Percentiles rank a stretch among this genome's conserved stretches.
Conservation (phyloP, 2,329 filamentous ascomycete species). For the Thelonectria blattea region DNA sequence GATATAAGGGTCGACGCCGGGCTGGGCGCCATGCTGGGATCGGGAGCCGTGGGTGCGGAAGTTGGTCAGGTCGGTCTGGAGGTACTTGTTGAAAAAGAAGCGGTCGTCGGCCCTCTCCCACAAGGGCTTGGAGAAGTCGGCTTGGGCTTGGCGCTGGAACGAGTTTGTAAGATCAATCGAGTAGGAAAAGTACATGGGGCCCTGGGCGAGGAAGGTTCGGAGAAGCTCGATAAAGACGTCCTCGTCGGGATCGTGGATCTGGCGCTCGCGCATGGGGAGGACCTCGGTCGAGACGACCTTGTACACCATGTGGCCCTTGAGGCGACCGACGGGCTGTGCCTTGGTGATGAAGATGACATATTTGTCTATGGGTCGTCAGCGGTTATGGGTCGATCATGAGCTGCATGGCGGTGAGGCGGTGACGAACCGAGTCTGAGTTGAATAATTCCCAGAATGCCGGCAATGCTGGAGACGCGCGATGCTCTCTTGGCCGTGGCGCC, state of each 20-base stretch:
- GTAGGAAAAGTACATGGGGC: slow-evolving; percentile 98
- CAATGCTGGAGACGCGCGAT: slow-evolving; percentile 83
- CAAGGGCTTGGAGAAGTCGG: slow-evolving; percentile 73
- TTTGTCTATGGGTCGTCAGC: slow-evolving; percentile 66
- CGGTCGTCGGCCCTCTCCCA: slow-evolving; percentile 95
- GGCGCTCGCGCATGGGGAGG: slow-evolving; percentile 88
- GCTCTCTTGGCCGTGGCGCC: slow-evolving; percentile 75
- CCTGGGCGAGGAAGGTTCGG: slow-evolving; percentile 79
- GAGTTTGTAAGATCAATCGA: slow-evolving; percentile 95
- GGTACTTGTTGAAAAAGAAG: slow-evolving; percentile 98
- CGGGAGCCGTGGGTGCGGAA: slow-evolving; percentile 72
- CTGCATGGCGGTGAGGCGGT: slow-evolving; percentile 19
- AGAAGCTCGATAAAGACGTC: slow-evolving; percentile 87
- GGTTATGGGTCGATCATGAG: slow-evolving; percentile 20
- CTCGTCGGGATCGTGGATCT: slow-evolving; percentile 91
- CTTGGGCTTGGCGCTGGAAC: slow-evolving; percentile 89
- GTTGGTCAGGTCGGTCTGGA: slow-evolving; percentile 89
- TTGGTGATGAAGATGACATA: slow-evolving; percentile 98
- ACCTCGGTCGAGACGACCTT: slow-evolving; percentile 91
- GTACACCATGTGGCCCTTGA: slow-evolving; percentile 97
- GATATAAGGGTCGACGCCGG: slow-evolving; percentile 87
- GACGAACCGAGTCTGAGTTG: slow-evolving; percentile 84
- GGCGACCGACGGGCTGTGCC: slow-evolving; percentile 84
- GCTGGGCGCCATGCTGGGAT: slow-evolving; percentile 71
- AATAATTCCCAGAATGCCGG: slow-evolving; percentile 92